Conservation (phyloP, 768 basidiomycete genomes). For the Suillus alpinus region DNA sequence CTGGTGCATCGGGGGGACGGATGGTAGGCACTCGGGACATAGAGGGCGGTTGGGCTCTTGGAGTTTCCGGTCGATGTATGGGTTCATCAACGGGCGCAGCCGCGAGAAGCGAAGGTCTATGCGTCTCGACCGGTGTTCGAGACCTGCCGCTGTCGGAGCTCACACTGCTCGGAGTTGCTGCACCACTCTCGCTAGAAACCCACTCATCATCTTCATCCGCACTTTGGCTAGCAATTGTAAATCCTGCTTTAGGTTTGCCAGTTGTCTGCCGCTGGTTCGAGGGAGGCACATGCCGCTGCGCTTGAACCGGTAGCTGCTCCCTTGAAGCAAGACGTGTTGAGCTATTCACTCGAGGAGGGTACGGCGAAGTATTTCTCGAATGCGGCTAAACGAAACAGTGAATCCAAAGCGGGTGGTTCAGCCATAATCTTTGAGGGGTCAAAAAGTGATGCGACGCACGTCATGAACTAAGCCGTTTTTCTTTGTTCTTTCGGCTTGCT, state of each 20-base stretch:
- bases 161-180: constrained; percentile 56
- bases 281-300: constrained; percentile 26
- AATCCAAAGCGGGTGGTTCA: constrained; percentile 7
- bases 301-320: constrained; percentile 32
- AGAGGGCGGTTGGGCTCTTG: constrained; percentile 29
- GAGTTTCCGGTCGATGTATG: constrained; percentile 26
- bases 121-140: constrained; percentile 29
- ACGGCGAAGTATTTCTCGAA: constrained; percentile 25
- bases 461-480: constrained; percentile 44
- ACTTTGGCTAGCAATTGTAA: constrained; percentile 53
- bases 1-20: constrained; percentile 26
- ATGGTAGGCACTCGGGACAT: constrained; percentile 32
- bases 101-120: constrained; percentile 11
- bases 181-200: constrained; percentile 78
- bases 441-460: constrained; percentile 32
- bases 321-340: constrained; percentile 26
- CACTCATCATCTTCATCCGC: constrained; percentile 65
- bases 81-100: constrained; percentile 16
- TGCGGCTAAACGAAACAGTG: constrained; percentile 11
- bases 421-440: constrained; percentile 11
- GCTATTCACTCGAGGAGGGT: constrained; percentile 24
- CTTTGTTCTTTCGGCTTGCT: constrained; percentile 51
- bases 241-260: constrained; percentile 46
- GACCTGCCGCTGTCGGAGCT: constrained; percentile 41
- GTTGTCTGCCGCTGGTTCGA: constrained; percentile 29